Evolutionary conservation across 2,329 filamentous ascomycete species (phyloP), one percentile per base, ranked within the genome.

Genomic region (Plectosphaerella plurivora): DNA sequence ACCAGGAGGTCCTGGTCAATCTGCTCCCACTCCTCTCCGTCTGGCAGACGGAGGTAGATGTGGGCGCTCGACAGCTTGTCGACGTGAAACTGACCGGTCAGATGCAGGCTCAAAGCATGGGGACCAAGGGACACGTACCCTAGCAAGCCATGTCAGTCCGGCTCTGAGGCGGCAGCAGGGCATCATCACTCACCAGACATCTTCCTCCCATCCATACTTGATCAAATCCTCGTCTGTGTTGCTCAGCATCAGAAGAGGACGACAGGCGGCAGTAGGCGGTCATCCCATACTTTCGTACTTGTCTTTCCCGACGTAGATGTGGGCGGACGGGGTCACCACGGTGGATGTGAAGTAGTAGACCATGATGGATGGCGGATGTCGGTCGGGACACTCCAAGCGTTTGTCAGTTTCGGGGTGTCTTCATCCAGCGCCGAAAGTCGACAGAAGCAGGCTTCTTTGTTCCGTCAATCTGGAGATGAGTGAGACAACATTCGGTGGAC

Each of bases 1-100:
- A 79, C 82, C 54, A 99, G 67, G 25, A 99, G 78, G 4, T 83
- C 82, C 55, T 83, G 66, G 0, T 89, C 85, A 54, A 99, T 90
- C 44, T 78, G 72, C 49, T 97, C 91, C 94, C 94, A 99, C 41
- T 81, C 77, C 60, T 94, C 84, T 53, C 84, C 87, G 44, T 93
- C 86, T 15, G 76, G 78, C 60, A 97, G 79, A 35, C 94, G 88
- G 35, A 99, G 83, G 72, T 99, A 99, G 63, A 99, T 91, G 72
- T 99, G 94, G 2, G 94, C 94, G 61, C 89, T 95, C 42, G 92
- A 97, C 35, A 99, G 81, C 68, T 99, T 99, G 77, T 99, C 94
- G 62, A 88, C 94, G 77, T 99, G 94, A 67, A 99, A 99, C 89
- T 92, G 63, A n/a, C 37, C 16, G 12, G 41, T 44, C 41, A 44